Evolutionary conservation across 768 basidiomycete genomes (phyloP).

Genomic region (Phlebiopsis gigantea): DNA sequence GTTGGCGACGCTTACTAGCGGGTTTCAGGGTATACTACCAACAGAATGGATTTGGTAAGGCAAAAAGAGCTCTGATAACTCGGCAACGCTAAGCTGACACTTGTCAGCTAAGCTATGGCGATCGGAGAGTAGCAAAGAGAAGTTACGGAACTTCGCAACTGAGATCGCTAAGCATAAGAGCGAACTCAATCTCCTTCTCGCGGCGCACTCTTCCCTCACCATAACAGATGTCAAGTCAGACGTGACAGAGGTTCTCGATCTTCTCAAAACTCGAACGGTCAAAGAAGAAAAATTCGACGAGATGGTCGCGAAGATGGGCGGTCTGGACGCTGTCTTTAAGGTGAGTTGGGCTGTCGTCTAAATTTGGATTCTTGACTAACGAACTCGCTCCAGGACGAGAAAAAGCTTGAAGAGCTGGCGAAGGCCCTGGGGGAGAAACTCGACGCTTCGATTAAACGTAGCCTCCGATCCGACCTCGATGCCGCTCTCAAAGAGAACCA

Average conservation of each 20-base stretch:
- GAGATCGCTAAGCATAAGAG: constrained; percentile 17
- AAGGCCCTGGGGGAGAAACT: background rate
- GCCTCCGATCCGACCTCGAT: background rate
- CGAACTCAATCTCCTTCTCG: constrained; percentile 16
- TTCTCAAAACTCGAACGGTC: background rate
- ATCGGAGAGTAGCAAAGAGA: constrained; percentile 17
- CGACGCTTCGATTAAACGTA: background rate
- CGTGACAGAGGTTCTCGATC: background rate
- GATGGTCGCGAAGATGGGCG: constrained; percentile 3
- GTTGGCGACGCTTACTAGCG: background rate
- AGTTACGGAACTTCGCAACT: constrained; percentile 14
- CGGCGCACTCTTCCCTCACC: constrained; percentile 10
- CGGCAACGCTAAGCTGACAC: background rate
- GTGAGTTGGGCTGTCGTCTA: background rate
- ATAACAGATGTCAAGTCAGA: constrained; percentile 9
- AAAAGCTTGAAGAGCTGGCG: constrained; percentile 1
- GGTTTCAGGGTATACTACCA: constrained; percentile 18
- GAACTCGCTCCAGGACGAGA: background rate
- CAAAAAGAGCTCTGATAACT: background rate
- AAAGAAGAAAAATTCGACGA: constrained; percentile 2
- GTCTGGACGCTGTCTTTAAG: constrained; percentile 2
- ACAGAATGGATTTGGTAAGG: constrained; percentile 12
- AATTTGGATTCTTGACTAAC: background rate
- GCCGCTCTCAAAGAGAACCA: background rate
- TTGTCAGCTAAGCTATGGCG: constrained; percentile 14